Conservation (phyloP, 1,284 basidiomycete species). For the Rhodotorula sp. region DNA sequence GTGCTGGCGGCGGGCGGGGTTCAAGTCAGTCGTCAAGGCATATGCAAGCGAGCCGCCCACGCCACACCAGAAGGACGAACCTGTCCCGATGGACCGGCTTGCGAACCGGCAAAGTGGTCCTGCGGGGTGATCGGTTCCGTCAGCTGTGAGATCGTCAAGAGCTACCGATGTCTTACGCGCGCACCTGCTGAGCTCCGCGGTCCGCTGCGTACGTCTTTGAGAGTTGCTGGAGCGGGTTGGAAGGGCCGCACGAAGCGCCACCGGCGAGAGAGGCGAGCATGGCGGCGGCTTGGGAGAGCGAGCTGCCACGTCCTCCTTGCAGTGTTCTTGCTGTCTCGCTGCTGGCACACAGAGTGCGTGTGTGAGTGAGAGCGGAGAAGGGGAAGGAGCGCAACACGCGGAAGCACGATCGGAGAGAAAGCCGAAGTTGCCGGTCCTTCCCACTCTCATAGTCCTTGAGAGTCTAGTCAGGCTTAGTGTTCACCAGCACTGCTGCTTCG, state of each 20-base stretch:
- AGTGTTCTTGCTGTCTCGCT: too few relatives aligned
- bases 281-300: too few relatives aligned
- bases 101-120: slow-evolving; percentile 46
- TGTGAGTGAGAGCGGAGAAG: too few relatives aligned
- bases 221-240: slow-evolving; percentile 73
- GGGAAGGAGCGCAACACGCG: too few relatives aligned
- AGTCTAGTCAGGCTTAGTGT: too few relatives aligned
- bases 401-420: too few relatives aligned
- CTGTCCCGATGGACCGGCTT: slow-evolving; percentile 31
- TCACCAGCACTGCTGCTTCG: too few relatives aligned
- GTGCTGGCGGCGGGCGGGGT: background rate
- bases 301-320: too few relatives aligned
- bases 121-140: background rate
- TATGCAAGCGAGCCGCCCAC: too few relatives aligned
- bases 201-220: slow-evolving; percentile 74
- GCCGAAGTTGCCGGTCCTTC: too few relatives aligned
- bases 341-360: too few relatives aligned
- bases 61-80: background rate
- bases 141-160: background rate
- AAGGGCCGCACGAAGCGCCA: slow-evolving; percentile 70
- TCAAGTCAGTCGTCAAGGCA: background rate
- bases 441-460: too few relatives aligned
- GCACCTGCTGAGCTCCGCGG: slow-evolving; percentile 71
- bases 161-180: slow-evolving; percentile 48
- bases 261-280: slow-evolving; percentile 44